Percentiles rank a stretch among this genome's conserved stretches.
phyloP scores from a whole-genome alignment of 1,284 basidiomycete genomes.

The Volvariella volvacea region DNA sequence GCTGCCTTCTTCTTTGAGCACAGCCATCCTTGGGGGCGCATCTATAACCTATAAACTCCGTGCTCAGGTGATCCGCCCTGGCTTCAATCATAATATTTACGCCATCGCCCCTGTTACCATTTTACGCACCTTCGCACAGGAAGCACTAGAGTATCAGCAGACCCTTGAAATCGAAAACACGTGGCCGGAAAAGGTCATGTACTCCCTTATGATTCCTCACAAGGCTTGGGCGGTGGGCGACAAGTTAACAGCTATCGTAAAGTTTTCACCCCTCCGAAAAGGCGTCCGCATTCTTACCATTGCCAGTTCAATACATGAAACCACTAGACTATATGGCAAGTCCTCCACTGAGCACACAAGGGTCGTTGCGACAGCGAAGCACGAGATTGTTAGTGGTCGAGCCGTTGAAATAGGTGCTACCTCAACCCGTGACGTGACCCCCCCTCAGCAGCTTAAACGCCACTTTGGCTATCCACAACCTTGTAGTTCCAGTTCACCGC shows the following conservation, averaged over 20 bases:
- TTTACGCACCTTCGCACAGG: constrained; percentile 67
- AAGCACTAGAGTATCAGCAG: constrained; percentile 92
- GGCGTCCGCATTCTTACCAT: constrained; percentile 72
- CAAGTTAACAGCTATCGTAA: constrained; percentile 72
- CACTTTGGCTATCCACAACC: too few relatives aligned
- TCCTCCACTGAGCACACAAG: constrained; percentile 51
- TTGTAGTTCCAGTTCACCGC: too few relatives aligned
- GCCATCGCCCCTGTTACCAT: constrained; percentile 58
- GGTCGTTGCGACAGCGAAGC: constrained; percentile 56
- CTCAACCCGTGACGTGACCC: too few relatives aligned
- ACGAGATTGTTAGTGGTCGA: constrained; percentile 65
- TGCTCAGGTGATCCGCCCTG: constrained; percentile 71
- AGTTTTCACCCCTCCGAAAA: constrained; percentile 83
- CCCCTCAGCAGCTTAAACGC: too few relatives aligned
- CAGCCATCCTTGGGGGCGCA: constrained; percentile 52
- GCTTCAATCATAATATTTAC: constrained; percentile 65
- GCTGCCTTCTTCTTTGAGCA: constrained; percentile 71
- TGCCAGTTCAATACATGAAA: constrained; percentile 69
- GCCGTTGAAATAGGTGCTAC: constrained; percentile 35
- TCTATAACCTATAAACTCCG: constrained; percentile 83
- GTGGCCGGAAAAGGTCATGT: constrained; percentile 95
- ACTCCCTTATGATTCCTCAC: constrained; percentile 79
- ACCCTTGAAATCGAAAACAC: constrained; percentile 93
- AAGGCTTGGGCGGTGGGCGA: constrained; percentile 92
- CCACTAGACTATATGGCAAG: constrained; percentile 57